Base-by-base conservation (phyloP, 306 rosid genomes). In the Vicia villosa region DNA sequence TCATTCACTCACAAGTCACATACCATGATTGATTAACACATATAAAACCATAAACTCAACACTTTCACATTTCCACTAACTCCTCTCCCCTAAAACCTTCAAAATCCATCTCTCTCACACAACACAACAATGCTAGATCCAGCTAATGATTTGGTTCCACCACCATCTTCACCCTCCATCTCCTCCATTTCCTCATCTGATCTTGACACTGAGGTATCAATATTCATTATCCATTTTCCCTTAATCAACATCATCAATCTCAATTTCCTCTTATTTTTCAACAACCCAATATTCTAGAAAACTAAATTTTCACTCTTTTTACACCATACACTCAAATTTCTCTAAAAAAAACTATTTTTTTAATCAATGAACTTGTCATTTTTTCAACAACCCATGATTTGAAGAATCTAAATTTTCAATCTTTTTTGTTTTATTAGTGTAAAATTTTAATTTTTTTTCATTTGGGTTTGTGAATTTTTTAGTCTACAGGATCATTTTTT, bases 401-500 rank as follows among this genome's bases (percentile, higher is more conserved):
- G 40, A 11, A 59, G 8, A 16, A 12, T 10, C 10, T 22, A 47
- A 1, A 12, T n/a, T 36, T 66, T 67, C 15, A 11, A 5, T n/a
- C 6, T 68, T 70, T 59, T 22, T 17, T 10, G 10, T 42, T 3
- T 10, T 22, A 77, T 46, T 63, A 10, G 63, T 56, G 10, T n/a
- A 40, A 76, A 15, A 6, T 19, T 20, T 12, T 37, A 0, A 34
- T 40, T 19, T 71, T 11, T 41, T 46, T 10, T 5, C 5, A n/a
- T 13, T 28, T 67, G 15, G 77, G 81, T 10, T 2, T 50, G 66
- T 61, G 65, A 49, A 24, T 55, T 6, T 51, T 7, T 11, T 66
- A 94, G 99, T 94, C 99, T 9, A 94, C 99, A 7, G 99, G 99
- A 38, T 94, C 99, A 5, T 94, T 94, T 77, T 94, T 94, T 76